These are phyloP conservation scores for Hordeum marinum DNA, from an alignment of 176 grass and related monocot genomes.

Conservation along the genomic window DNA sequence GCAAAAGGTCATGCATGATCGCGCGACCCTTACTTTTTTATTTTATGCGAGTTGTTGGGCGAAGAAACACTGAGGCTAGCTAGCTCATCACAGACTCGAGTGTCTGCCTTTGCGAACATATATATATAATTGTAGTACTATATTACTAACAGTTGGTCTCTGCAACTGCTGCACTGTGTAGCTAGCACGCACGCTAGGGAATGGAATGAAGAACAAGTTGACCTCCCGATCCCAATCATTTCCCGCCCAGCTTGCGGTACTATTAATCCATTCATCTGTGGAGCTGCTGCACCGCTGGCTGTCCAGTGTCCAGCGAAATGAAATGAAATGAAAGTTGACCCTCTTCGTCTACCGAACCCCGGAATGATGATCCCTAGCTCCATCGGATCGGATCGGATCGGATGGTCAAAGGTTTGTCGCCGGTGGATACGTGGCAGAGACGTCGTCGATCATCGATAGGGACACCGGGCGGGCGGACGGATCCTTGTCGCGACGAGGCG, in stretches of 20 bases:
- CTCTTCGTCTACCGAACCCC: not conserved
- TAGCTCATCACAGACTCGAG: not conserved
- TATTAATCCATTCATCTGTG: not conserved
- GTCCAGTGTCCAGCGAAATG: not conserved
- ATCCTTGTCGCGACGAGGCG: not conserved
- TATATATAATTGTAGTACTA: not conserved
- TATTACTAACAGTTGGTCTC: not conserved
- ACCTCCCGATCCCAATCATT: not conserved
- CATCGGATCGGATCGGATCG: no score
- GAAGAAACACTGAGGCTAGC: not conserved
- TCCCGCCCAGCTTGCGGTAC: not conserved
- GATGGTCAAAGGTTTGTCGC: conserved; percentile 41
- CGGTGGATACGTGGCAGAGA: conserved; percentile 36
- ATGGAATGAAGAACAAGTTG: not conserved
- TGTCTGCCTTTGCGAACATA: not conserved
- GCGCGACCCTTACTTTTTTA: not conserved
- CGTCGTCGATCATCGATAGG: not conserved
- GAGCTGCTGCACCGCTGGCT: not conserved
- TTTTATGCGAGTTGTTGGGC: not conserved
- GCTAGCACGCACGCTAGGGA: not conserved
- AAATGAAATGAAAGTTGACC: conserved; percentile 37
- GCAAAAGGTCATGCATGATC: not conserved
- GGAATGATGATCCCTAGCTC: not conserved
- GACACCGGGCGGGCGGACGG: not conserved
- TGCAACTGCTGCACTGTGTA: not conserved